Conservation (phyloP, 441 rosid genomes). For the Biscutella laevigata region DNA sequence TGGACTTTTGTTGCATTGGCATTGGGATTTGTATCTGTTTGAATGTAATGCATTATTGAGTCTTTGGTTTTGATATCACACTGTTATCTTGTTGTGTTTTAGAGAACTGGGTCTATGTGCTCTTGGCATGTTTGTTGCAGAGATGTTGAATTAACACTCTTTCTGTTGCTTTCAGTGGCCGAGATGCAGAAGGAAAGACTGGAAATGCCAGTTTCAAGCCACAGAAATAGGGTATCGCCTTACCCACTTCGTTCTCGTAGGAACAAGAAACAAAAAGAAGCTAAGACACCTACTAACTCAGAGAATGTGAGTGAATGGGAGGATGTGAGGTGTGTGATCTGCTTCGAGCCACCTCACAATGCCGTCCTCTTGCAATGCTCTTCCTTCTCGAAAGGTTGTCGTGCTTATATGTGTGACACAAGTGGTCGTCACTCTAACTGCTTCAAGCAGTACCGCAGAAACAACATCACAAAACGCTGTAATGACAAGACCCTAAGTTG, state of each 20-base stretch:
- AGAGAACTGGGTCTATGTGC: background rate
- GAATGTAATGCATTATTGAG: too few species aligned
- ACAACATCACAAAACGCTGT: constrained; percentile 15
- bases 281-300: constrained; percentile 14
- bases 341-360: constrained; percentile 68
- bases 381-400: constrained; percentile 45
- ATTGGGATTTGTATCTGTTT: too few species aligned
- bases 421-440: constrained; percentile 59
- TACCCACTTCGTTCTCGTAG: constrained; percentile 36
- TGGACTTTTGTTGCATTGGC: background rate
- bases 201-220: constrained; percentile 17
- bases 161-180: background rate
- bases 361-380: constrained; percentile 51
- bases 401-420: constrained; percentile 58
- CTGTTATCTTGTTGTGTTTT: background rate
- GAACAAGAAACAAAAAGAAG: constrained; percentile 27
- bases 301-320: constrained; percentile 48
- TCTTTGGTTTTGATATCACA: background rate
- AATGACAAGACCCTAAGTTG: constrained; percentile 27
- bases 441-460: constrained; percentile 38
- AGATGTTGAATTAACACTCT: background rate
- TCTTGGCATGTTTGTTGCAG: background rate
- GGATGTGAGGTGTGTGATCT: constrained; percentile 48
- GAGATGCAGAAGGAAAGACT: constrained; percentile 23
- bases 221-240: constrained; percentile 34